Evolutionary conservation across 2,329 filamentous ascomycete genomes (phyloP).

Genomic region (Aspergillus calidoustus): DNA sequence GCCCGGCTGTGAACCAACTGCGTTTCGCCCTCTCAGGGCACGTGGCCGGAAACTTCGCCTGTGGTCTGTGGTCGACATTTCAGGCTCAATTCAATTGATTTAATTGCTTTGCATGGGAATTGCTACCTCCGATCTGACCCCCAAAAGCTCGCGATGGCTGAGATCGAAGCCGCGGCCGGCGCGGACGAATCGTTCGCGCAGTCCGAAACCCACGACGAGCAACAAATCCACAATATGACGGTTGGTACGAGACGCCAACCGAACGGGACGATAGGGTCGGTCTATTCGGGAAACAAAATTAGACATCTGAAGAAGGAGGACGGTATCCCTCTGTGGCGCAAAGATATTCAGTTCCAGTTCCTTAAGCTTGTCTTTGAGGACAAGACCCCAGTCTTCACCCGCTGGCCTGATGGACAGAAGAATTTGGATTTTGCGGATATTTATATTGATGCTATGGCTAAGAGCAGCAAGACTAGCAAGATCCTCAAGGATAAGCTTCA

Average conservation of each 20-base stretch:
- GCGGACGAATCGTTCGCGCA: slow-evolving; percentile 43
- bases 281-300: slow-evolving; percentile 71
- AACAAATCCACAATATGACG: slow-evolving; percentile 44
- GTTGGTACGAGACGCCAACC: slow-evolving; percentile 63
- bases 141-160: slow-evolving; percentile 35
- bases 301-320: slow-evolving; percentile 70
- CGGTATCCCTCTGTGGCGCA: slow-evolving; percentile 68
- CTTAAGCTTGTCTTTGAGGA: slow-evolving; percentile 67
- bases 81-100: slow-evolving; percentile 1
- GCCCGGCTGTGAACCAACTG: neutral
- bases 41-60: slow-evolving; percentile 3
- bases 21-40: slow-evolving; percentile 6
- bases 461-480: slow-evolving; percentile 99
- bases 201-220: slow-evolving; percentile 44
- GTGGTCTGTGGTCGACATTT: neutral
- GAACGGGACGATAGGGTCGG: slow-evolving; percentile 68
- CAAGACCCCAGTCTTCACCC: slow-evolving; percentile 76
- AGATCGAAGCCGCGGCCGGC: slow-evolving; percentile 35
- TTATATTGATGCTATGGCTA: slow-evolving; percentile 97
- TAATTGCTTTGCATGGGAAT: neutral
- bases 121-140: neutral
- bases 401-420: slow-evolving; percentile 81
- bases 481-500: slow-evolving; percentile 95
- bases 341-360: slow-evolving; percentile 70
- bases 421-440: slow-evolving; percentile 84